A percentile compares a stretch with the other conserved stretches of the same genome.
Conservation (phyloP, 257 asterid genomes). For the Prunella vulgaris region DNA sequence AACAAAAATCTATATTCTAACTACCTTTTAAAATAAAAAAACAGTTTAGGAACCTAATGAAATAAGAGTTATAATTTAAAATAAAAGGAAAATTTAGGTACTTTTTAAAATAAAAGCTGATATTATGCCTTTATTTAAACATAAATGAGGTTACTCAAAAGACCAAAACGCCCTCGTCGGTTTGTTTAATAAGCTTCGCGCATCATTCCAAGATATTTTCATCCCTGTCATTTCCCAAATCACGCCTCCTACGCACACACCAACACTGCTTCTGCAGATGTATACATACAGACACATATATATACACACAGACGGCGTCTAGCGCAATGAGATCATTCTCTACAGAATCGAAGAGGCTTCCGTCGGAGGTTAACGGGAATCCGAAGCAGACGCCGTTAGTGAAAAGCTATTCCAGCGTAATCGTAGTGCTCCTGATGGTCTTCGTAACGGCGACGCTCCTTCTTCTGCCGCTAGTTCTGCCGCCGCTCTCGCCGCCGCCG, state of each 20-base stretch:
- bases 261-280: not conserved
- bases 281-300: not conserved
- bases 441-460: slow-evolving; percentile 37
- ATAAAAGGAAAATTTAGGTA: too few relatives aligned
- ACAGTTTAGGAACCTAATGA: too few relatives aligned
- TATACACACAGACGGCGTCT: too few relatives aligned
- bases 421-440: slow-evolving; percentile 27
- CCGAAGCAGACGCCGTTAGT: slow-evolving; percentile 5
- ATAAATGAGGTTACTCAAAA: not conserved
- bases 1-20: too few relatives aligned
- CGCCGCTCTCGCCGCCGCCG: slow-evolving; percentile 78
- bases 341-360: slow-evolving; percentile 24
- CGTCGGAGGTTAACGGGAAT: slow-evolving; percentile 1
- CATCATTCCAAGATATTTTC: slow-evolving; percentile 12
- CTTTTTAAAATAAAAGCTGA: too few relatives aligned
- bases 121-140: too few relatives aligned
- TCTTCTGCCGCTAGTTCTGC: slow-evolving; percentile 56
- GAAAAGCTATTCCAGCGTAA: slow-evolving; percentile 24
- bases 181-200: not conserved
- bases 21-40: too few relatives aligned
- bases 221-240: not conserved
- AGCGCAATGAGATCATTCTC: slow-evolving; percentile 23
- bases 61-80: too few relatives aligned
- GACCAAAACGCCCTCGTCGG: slow-evolving; percentile 18
- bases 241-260: not conserved